A percentile compares a stretch with the other conserved stretches of the same genome.
These are phyloP conservation scores for Solanum ossicruentum DNA, from an alignment of 257 asterid genomes.

Conservation along the genomic window DNA sequence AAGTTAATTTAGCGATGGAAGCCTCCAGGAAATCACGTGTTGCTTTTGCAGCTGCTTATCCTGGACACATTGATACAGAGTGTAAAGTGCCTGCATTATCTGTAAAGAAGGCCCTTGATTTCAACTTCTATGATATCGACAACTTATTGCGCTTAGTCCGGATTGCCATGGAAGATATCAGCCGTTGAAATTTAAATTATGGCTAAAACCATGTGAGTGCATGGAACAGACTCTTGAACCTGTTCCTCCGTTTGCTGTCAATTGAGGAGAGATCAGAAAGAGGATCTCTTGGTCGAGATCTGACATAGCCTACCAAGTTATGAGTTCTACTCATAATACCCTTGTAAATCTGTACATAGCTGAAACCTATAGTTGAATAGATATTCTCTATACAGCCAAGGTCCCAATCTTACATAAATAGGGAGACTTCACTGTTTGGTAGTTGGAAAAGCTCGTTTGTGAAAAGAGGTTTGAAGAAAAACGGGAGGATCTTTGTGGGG, in stretches of 20 bases:
- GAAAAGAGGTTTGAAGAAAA: neutral
- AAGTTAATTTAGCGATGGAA: constrained; percentile 79
- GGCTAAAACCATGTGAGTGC: constrained; percentile 5
- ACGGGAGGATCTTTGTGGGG: neutral
- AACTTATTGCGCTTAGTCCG: constrained; percentile 80
- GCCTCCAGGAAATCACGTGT: constrained; percentile 78
- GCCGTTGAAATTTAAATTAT: constrained; percentile 26
- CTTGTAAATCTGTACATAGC: constrained; percentile 43
- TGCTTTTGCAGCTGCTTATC: constrained; percentile 61
- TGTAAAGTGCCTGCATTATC: constrained; percentile 44
- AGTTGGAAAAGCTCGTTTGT: neutral
- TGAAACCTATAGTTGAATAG: constrained; percentile 5
- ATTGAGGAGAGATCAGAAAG: constrained; percentile 1
- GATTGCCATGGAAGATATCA: constrained; percentile 69
- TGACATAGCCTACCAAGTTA: constrained; percentile 4
- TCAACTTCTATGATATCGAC: constrained; percentile 79
- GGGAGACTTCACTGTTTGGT: neutral
- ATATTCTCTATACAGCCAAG: neutral
- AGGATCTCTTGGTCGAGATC: neutral
- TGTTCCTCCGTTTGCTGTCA: constrained; percentile 10
- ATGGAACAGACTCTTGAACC: neutral
- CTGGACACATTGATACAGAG: constrained; percentile 48
- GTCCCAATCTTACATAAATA: neutral
- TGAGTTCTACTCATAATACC: constrained; percentile 18
- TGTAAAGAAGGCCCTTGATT: constrained; percentile 81